phyloP scores from a whole-genome alignment of 805 yeast species.

The Starmerella apis region DNA sequence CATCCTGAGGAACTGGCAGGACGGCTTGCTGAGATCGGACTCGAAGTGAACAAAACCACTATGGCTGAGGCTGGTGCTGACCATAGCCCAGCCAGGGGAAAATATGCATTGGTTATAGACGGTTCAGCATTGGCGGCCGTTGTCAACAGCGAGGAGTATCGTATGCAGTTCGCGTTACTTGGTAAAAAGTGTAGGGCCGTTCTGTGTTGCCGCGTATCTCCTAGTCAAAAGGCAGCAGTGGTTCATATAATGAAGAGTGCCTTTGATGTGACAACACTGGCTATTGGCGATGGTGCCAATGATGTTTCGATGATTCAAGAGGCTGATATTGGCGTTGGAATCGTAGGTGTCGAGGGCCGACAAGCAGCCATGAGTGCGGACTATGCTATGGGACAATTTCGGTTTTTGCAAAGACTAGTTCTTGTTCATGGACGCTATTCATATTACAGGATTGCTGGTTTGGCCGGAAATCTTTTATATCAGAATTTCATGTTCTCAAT shows the following conservation, averaged over 20 bases:
- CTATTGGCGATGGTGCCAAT: conserved; percentile 80
- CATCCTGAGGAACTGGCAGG: conserved; percentile 39
- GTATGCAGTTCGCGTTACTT: conserved; percentile 50
- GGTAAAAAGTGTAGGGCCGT: conserved; percentile 71
- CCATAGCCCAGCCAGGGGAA: conserved; percentile 53
- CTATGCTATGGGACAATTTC: conserved; percentile 71
- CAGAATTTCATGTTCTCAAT: conserved; percentile 65
- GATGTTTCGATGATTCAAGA: conserved; percentile 84
- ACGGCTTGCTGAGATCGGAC: conserved; percentile 39
- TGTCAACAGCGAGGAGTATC: conserved; percentile 32
- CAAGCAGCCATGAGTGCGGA: conserved; percentile 83
- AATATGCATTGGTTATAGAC: conserved; percentile 55
- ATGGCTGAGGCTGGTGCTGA: conserved; percentile 44
- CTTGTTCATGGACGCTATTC: conserved; percentile 82
- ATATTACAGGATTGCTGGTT: conserved; percentile 59
- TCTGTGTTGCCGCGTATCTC: conserved; percentile 76
- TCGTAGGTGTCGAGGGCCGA: conserved; percentile 79
- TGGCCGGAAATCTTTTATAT: conserved; percentile 71
- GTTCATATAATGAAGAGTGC: conserved; percentile 55
- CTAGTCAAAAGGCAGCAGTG: conserved; percentile 70
- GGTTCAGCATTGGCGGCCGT: conserved; percentile 51
- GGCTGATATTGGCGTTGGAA: conserved; percentile 76
- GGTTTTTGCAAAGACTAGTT: conserved; percentile 52
- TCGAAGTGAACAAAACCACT: conserved; percentile 33
- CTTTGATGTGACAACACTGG: conserved; percentile 63